Evolutionary conservation across 108 stramenopile genomes (phyloP).

Genomic region (Cyclotella atomus): DNA sequence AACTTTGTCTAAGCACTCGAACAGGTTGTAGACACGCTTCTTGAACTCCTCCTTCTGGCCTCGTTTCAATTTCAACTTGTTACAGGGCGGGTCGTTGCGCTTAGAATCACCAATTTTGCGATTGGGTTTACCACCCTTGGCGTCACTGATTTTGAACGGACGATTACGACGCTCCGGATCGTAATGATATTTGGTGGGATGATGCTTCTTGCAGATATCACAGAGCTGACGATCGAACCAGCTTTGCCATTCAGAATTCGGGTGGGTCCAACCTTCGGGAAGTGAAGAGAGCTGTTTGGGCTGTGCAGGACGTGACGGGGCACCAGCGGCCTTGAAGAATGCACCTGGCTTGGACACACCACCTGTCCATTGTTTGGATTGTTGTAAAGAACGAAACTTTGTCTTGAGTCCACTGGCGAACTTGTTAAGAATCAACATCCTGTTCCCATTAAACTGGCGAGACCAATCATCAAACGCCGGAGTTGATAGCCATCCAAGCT

Average conservation of each 20-base stretch:
- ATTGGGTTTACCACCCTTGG: background rate
- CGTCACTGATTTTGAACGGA: background rate
- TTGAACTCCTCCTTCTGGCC: background rate
- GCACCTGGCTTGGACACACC: background rate
- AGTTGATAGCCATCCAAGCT: background rate
- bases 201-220: background rate
- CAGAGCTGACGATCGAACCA: background rate
- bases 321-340: background rate
- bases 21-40: background rate
- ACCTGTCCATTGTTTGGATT: background rate
- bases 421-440: background rate
- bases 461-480: background rate
- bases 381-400: background rate
- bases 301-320: background rate
- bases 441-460: background rate
- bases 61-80: background rate
- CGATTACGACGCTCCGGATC: background rate
- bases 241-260: background rate
- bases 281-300: background rate
- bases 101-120: background rate
- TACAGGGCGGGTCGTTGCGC: too few relatives aligned
- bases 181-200: constrained; percentile 5
- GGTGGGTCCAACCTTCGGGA: background rate
- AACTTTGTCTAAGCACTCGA: background rate
- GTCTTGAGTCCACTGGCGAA: background rate